These are phyloP conservation scores for Aplosporella prunicola DNA, from an alignment of 2,329 filamentous ascomycete species.

Conservation along the genomic window DNA sequence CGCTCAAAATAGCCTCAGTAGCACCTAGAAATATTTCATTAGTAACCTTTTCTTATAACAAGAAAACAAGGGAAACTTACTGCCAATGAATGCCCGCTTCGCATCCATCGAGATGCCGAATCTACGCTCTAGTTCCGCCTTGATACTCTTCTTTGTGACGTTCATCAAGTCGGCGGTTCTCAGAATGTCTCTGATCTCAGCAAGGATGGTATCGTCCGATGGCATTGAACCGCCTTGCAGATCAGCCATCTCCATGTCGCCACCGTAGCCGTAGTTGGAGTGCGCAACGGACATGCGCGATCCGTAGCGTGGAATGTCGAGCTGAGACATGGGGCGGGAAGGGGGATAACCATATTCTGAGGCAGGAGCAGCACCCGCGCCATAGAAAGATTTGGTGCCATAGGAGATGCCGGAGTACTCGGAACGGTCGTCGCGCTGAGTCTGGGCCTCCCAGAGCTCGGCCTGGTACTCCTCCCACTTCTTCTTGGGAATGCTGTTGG, in stretches of 20 bases:
- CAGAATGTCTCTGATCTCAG: slow-evolving; percentile 91
- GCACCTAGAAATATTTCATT: slow-evolving; percentile 15
- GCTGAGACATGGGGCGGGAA: slow-evolving; percentile 49
- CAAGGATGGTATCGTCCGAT: slow-evolving; percentile 77
- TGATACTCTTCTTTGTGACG: slow-evolving; percentile 97
- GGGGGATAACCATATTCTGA: slow-evolving; percentile 55
- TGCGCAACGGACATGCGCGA: slow-evolving; percentile 51
- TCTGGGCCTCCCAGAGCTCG: slow-evolving; percentile 94
- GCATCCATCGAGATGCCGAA: slow-evolving; percentile 80
- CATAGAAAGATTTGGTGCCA: slow-evolving; percentile 64
- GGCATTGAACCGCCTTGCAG: slow-evolving; percentile 45
- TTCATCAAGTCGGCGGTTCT: slow-evolving; percentile 91
- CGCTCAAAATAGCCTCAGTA: slow-evolving; percentile 33
- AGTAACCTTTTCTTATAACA: neutral
- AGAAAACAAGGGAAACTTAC: neutral
- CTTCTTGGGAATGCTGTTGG: slow-evolving; percentile 85
- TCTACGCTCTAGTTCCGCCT: slow-evolving; percentile 75
- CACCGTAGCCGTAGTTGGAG: slow-evolving; percentile 33
- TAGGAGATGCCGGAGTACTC: slow-evolving; percentile 93
- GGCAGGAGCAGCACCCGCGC: slow-evolving; percentile 40
- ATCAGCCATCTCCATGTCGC: slow-evolving; percentile 59
- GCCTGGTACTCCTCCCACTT: slow-evolving; percentile 99
- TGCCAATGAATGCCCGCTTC: slow-evolving; percentile 77
- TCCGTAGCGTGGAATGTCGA: slow-evolving; percentile 46
- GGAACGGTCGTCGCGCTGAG: slow-evolving; percentile 70